phyloP scores from a whole-genome alignment of 805 yeast genomes.

The Nakazawaea siamensis region DNA sequence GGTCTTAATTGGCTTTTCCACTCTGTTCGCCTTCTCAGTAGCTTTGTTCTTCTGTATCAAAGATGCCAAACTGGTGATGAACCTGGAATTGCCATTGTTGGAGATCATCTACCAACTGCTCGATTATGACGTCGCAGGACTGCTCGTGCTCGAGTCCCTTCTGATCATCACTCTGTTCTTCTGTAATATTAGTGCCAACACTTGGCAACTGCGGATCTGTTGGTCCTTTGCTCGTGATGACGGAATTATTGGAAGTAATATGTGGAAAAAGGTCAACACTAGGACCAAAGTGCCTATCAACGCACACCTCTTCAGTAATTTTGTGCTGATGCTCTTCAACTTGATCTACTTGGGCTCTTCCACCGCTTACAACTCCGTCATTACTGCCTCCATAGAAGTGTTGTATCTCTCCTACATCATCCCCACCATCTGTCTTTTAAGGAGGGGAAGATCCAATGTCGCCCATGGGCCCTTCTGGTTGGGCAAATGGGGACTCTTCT shows the following conservation, averaged over 20 bases:
- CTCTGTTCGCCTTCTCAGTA: slow-evolving; percentile 21
- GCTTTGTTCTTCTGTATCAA: slow-evolving; percentile 22
- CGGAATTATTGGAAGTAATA: slow-evolving; percentile 8
- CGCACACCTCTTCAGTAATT: slow-evolving; percentile 12
- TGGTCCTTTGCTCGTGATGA: slow-evolving; percentile 10
- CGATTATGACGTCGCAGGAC: slow-evolving; percentile 9
- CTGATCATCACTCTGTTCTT: slow-evolving; percentile 3
- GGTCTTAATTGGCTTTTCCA: slow-evolving; percentile 19
- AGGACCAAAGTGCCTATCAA: slow-evolving; percentile 17
- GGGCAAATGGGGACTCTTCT: slow-evolving; percentile 25
- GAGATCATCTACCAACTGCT: slow-evolving; percentile 12
- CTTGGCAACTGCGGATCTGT: slow-evolving; percentile 7
- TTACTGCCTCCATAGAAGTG: slow-evolving; percentile 19
- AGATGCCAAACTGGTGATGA: slow-evolving; percentile 13
- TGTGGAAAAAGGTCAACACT: slow-evolving; percentile 7
- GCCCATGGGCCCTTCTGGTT: slow-evolving; percentile 26
- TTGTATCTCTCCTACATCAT: slow-evolving; percentile 20
- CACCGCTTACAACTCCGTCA: slow-evolving; percentile 12
- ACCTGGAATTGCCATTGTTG: slow-evolving; percentile 13
- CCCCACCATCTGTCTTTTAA: slow-evolving; percentile 24
- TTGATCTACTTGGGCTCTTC: slow-evolving; percentile 10
- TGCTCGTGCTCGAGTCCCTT: slow-evolving; percentile 11
- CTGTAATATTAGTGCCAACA: slow-evolving; percentile 9
- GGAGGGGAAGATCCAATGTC: slow-evolving; percentile 29
- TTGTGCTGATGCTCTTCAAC: background rate